Evolutionary conservation across 164 flowering plant genomes (phyloP), one percentile per base, ranked within the genome.

Genomic region (Paratinospora sagittata): DNA sequence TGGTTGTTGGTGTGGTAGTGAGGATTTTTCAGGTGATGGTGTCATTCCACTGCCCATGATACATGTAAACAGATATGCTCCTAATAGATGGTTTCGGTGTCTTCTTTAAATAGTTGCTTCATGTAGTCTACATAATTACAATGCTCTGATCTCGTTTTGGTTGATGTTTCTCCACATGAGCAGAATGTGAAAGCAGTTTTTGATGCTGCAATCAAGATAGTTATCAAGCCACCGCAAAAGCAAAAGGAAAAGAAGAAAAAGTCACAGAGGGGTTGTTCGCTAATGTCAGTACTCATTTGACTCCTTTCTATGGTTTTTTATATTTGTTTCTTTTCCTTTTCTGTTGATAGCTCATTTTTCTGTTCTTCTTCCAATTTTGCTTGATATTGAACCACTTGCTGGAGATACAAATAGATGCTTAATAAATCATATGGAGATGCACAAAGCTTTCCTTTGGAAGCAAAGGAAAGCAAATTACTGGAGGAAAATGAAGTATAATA

Each of bases 181-280:
- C 87, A 95, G 99, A 92, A 95, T 77, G 98, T 95, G 70, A 95
- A 95, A 84, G 90, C 92, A 26, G 96, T 92, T 69, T 95, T 95
- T 78, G 99, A 95, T 87, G 90, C 95, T 68, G 93, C 99, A 68
- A 95, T 95, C 84, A 90, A 74, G 78, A 96, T 90, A 70, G 99
- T 95, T 8, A 89, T 95, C 85, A 93, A 89, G 81, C 99, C 98
- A 52, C 89, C 89, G 30, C 90, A 81, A 71, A 90, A 84, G 72
- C 91, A 80, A 67, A 89, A 87, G 79, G 91, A 87, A 80, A 88
- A 91, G 86, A 90, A 87, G 88, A 89, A 87, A 81, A 88, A 86
- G 79, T 82, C 75, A 49, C 85, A 73, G 11, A 84, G 75, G 70
- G 92, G 92, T 76, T 89, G 93, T 73, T 81, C 88, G 21, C 12